phyloP scores from a whole-genome alignment of 352 stramenopile species.

The Proteromonas lacertae region DNA sequence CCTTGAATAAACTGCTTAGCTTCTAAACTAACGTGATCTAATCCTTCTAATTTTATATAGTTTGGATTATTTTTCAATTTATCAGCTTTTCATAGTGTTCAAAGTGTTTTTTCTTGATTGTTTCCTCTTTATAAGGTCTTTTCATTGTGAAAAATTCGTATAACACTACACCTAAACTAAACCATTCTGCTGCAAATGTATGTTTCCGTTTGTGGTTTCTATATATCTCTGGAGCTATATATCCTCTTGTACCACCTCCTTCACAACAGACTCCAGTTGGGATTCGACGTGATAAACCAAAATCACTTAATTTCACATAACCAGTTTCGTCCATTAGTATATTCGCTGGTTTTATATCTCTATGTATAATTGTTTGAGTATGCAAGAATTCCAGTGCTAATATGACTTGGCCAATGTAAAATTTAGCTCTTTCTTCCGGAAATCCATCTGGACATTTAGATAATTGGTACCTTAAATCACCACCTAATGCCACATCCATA shows the following conservation, averaged over 20 bases:
- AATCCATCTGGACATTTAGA: neutral
- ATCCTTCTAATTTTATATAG: too few relatives aligned
- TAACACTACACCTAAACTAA: neutral
- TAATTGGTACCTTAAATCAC: neutral
- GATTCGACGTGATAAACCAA: neutral
- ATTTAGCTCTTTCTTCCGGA: neutral
- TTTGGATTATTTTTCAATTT: too few relatives aligned
- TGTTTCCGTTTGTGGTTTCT: neutral
- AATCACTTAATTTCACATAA: neutral
- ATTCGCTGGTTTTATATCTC: conserved; percentile 4
- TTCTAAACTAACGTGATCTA: too few relatives aligned
- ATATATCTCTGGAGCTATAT: neutral
- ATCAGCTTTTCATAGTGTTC: too few relatives aligned
- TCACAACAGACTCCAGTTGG: neutral
- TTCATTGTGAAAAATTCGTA: neutral
- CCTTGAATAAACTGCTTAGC: too few relatives aligned
- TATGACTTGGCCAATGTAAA: neutral
- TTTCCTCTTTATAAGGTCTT: neutral
- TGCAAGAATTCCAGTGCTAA: neutral
- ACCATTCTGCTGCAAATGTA: neutral
- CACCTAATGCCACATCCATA: neutral
- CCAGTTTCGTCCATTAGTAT: neutral
- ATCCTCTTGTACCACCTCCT: neutral
- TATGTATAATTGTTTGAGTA: neutral
- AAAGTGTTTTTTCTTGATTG: too few relatives aligned